phyloP scores from a whole-genome alignment of 257 asterid genomes.

The Forsythia suspensa region DNA sequence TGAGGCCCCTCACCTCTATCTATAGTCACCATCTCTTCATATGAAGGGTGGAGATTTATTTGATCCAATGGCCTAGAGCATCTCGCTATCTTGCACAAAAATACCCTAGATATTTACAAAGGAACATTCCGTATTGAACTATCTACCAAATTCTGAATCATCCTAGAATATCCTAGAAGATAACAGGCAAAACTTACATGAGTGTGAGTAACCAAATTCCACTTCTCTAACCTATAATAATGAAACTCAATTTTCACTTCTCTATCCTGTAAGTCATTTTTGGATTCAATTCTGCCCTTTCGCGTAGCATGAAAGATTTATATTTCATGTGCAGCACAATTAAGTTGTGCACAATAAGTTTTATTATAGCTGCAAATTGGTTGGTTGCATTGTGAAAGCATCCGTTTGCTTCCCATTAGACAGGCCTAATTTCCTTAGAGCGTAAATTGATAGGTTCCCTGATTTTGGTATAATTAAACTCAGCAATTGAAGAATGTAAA shows the following conservation, averaged over 20 bases:
- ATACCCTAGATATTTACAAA: background rate
- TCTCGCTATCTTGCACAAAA: background rate
- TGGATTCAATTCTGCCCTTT: background rate
- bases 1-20: background rate
- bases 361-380: background rate
- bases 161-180: background rate
- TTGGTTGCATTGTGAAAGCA: background rate
- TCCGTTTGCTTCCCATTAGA: background rate
- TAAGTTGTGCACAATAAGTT: no score
- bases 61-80: background rate
- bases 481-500: no score
- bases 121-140: background rate
- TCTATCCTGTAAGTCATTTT: background rate
- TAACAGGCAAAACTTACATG: background rate
- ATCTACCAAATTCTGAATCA: background rate
- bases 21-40: background rate
- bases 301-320: background rate
- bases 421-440: background rate
- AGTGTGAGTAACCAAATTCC: background rate
- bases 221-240: background rate
- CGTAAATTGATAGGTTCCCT: background rate
- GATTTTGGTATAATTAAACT: no score
- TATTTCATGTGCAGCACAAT: background rate
- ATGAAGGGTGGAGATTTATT: background rate
- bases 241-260: background rate